Evolutionary conservation across 2,329 filamentous ascomycete species (phyloP).

Genomic region (Colletotrichum euphorbiae): DNA sequence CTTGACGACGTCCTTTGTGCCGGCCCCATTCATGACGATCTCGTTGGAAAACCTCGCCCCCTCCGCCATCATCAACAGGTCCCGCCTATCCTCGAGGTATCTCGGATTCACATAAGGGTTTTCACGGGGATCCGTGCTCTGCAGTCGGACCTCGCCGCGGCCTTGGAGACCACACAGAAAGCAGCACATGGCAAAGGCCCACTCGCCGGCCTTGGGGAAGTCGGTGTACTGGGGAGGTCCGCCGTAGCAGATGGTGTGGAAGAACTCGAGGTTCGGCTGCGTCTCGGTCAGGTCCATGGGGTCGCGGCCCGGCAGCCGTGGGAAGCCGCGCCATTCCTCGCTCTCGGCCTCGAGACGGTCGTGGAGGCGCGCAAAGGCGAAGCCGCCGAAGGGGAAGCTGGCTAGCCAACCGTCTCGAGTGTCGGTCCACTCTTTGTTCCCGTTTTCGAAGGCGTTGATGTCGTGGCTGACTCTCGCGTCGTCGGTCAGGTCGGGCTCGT

Average conservation of each 20-base stretch:
- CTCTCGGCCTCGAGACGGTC: not conserved
- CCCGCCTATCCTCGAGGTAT: not conserved
- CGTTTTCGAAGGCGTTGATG: not conserved
- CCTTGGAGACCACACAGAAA: not conserved
- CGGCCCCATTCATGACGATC: not conserved
- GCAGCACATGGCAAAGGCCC: not conserved
- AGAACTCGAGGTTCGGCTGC: not conserved
- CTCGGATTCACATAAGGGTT: not conserved
- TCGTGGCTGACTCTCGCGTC: not conserved
- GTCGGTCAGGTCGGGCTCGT: not conserved
- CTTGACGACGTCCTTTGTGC: not conserved
- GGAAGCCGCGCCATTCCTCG: not conserved
- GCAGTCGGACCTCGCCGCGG: not conserved
- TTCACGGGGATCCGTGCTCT: not conserved
- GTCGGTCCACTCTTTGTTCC: not conserved
- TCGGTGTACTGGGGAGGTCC: not conserved
- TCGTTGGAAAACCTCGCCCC: not conserved
- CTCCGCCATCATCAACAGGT: not conserved
- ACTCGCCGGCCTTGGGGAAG: not conserved
- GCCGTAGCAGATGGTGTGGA: not conserved
- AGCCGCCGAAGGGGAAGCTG: not conserved
- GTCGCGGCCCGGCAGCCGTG: not conserved
- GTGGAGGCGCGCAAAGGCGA: not conserved
- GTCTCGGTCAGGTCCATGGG: constrained; percentile 6
- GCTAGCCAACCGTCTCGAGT: not conserved